Base-by-base conservation (phyloP, 176 grass and related monocot species). In the Eleusine indica region DNA sequence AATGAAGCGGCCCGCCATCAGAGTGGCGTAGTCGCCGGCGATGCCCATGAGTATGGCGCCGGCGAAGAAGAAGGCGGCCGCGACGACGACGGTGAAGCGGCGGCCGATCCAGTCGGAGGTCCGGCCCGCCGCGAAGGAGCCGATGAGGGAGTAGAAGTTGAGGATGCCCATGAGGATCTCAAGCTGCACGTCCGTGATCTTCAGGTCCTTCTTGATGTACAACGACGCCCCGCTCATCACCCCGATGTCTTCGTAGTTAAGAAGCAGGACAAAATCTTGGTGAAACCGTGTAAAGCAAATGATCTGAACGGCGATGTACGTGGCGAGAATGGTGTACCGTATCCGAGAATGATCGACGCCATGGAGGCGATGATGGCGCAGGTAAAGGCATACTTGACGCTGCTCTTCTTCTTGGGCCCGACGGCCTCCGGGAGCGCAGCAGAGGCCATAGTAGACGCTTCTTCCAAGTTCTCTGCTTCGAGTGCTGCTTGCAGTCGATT, bases 71-170 rank as follows among this genome's bases (percentile, higher is more conserved):
- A 90, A 75, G 28, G 32, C 21, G 6, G 87, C 82, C 1, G 85
- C 87, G 11, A 95, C 28, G 62, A 95, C 76, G 16, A 92, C 87
- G 4, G 90, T 92, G 82, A 83, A 88, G 2, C 90, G 90, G 65
- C 90, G 87, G 68, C 93, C 93, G 42, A 95, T 86, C 93, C 87
- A 90, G 75, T 95, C 93, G 3, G 93, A 92, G 1, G 90, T 95
- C 6, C 84, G 73, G 44, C 90, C 93, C 2, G 90, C 93, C 0
- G 93, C 87, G 32, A 90, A 92, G 30, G 93, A 90, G 37, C 93
- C 93, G 54, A 92, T 6, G 54, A 95, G 87, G 4, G 90, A 90
- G 79, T 92, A 95, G 57, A 95, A 11, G 70, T 86, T 90, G 18
- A 95, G 74, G 90, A 90, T 90, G 44, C 93, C 93, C 46, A 90